phyloP scores from a whole-genome alignment of 768 basidiomycete species.

The Candolleomyces aberdarensis region DNA sequence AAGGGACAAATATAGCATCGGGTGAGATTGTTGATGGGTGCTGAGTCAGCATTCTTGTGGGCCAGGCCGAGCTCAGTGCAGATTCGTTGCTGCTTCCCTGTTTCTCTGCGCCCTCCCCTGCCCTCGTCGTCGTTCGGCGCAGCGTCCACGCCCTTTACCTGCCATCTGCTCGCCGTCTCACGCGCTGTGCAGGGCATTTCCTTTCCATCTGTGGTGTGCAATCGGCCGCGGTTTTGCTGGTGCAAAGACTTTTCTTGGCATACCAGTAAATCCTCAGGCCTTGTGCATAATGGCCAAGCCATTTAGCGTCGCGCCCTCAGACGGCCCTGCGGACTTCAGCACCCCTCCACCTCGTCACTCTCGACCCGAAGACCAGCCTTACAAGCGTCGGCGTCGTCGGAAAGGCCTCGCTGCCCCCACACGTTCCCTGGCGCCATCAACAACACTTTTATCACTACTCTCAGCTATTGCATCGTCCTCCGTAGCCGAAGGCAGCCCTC shows the following conservation, averaged over 20 bases:
- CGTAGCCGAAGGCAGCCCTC: slow-evolving; percentile 45
- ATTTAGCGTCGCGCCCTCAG: slow-evolving; percentile 32
- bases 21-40: not conserved
- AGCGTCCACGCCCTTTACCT: slow-evolving; percentile 12
- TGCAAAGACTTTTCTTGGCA: slow-evolving; percentile 38
- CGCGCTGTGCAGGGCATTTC: slow-evolving; percentile 15
- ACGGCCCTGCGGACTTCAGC: slow-evolving; percentile 20
- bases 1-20: slow-evolving; percentile 7
- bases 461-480: slow-evolving; percentile 53
- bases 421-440: slow-evolving; percentile 38
- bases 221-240: slow-evolving; percentile 11
- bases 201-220: not conserved
- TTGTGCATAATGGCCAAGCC: slow-evolving; percentile 54
- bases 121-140: slow-evolving; percentile 3
- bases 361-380: slow-evolving; percentile 9
- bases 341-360: slow-evolving; percentile 8
- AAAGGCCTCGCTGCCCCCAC: slow-evolving; percentile 12
- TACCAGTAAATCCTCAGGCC: slow-evolving; percentile 25
- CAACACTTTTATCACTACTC: slow-evolving; percentile 51
- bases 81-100: not conserved
- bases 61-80: slow-evolving; percentile 5
- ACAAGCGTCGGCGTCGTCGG: slow-evolving; percentile 19
- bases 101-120: slow-evolving; percentile 14
- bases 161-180: slow-evolving; percentile 16
- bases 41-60: slow-evolving; percentile 13